A percentile compares a stretch with the other conserved stretches of the same genome.
Evolutionary conservation across 257 asterid species (phyloP).

Genomic region (Handroanthus guayacan): DNA sequence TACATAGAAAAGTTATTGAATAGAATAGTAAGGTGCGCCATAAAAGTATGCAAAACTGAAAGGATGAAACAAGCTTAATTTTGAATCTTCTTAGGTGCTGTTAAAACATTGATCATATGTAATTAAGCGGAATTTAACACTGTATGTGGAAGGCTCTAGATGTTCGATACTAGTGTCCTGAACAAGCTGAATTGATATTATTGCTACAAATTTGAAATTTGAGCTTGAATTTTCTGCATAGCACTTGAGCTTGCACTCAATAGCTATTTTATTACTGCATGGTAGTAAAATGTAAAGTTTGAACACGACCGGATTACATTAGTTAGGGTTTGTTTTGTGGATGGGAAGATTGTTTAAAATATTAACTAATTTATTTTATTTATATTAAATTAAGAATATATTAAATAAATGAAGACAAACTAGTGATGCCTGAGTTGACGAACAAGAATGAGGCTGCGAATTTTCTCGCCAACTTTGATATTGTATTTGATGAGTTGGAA

Average conservation of each 20-base stretch:
- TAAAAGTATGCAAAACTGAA: not conserved
- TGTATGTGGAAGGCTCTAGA: conserved; percentile 3
- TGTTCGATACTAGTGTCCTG: not conserved
- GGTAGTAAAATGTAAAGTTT: not conserved
- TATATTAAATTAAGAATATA: not conserved
- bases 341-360: not conserved
- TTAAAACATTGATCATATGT: not conserved
- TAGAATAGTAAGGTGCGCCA: conserved; percentile 3
- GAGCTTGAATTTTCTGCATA: conserved; percentile 5
- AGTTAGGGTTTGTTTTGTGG: not conserved
- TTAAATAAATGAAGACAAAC: not conserved
- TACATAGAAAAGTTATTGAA: not conserved
- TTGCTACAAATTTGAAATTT: not conserved
- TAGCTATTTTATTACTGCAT: not conserved
- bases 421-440: not conserved
- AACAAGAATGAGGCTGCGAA: not conserved
- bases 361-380: not conserved
- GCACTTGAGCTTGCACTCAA: not conserved
- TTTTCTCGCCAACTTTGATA: not conserved
- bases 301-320: not conserved
- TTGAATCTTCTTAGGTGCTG: not conserved
- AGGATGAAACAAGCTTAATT: not conserved
- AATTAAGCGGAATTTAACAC: not conserved
- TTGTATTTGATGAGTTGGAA: not conserved
- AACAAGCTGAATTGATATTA: not conserved